These are phyloP conservation scores for Aureococcus anophagefferens DNA, from an alignment of 108 stramenopile genomes.

Conservation along the genomic window DNA sequence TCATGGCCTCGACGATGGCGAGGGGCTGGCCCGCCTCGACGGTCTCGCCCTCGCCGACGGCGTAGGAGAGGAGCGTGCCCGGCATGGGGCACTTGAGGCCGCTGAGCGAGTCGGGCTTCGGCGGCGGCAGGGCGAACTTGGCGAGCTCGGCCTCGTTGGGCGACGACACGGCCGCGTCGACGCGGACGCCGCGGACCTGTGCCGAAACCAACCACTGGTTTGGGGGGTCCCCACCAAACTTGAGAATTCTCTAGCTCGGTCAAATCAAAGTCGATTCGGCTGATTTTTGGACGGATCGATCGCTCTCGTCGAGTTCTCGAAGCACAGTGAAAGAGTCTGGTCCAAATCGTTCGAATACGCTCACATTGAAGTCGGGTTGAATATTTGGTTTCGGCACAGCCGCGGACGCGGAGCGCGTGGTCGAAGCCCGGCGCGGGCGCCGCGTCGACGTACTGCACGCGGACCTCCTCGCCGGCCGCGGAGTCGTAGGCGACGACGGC, in stretches of 20 bases:
- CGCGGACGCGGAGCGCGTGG: not conserved
- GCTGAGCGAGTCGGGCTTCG: not conserved
- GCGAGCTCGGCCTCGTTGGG: not conserved
- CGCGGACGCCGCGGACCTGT: not conserved
- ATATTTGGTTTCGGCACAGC: too few species aligned
- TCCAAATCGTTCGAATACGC: too few species aligned
- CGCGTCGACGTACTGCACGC: not conserved
- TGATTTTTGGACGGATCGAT: too few species aligned
- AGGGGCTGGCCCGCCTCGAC: conserved; percentile 86
- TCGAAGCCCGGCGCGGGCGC: not conserved
- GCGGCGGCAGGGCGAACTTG: not conserved
- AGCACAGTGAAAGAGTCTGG: too few species aligned
- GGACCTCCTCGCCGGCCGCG: too few species aligned
- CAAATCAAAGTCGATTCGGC: too few species aligned
- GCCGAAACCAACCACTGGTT: too few species aligned
- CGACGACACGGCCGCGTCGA: not conserved
- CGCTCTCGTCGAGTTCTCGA: too few species aligned
- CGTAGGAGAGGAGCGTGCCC: conserved; percentile 66
- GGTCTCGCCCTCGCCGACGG: conserved; percentile 27
- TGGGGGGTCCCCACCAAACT: too few species aligned
- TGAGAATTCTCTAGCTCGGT: too few species aligned
- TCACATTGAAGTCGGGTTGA: too few species aligned
- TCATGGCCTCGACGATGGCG: conserved; percentile 95
- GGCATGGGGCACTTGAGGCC: conserved; percentile 86
- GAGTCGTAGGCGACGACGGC: too few species aligned